Base-by-base conservation (phyloP, 2,329 filamentous ascomycete genomes). In the Fusarium graminum region DNA sequence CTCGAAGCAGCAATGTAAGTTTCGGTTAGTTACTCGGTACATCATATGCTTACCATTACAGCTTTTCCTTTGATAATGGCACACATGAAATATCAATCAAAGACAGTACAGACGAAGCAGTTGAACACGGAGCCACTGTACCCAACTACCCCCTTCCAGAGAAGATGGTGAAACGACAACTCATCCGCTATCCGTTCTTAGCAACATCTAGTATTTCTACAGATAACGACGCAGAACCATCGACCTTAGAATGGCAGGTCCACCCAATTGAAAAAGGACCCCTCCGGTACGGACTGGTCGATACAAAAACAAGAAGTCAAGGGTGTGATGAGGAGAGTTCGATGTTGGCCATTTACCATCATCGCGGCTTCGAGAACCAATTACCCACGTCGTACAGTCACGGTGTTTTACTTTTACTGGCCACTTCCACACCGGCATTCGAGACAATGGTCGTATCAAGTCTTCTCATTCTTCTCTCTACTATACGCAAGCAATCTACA, bases 1-100 rank as follows among this genome's bases (percentile, higher is more conserved):
- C 12, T 57, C 6, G 62, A 63, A 12, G 45, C 19, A 7, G 6
- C 17, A 11, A 22, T 66, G 56, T 56, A 57, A 66, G 62, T 65
- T 42, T 34, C 0, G 28, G 5, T 0, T 4, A 4, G n/a, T 4
- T 9, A 3, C 7, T 10, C 3, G 7, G 2, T 4, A 4, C 12
- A 9, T 5, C 2, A 3, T 4, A 32, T 40, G 7, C 34, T 59
- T 10, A 58, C 16, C 4, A 4, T 2, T 17, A 1, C 6, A 36
- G 34, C n/a, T 17, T 16, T 2, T 16, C 7, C 3, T 36, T n/a
- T 9, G 16, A n/a, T n/a, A 17, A 6, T 5, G 16, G n/a, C 16
- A n/a, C 16, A n/a, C n/a, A 36, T 3, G 10, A 4, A 8, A 17
- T 36, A 4, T 5, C 10, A 8, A 36, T 36, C 4, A 8, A 36